A percentile compares a stretch with the other conserved stretches of the same genome.
Evolutionary conservation across 2,329 filamentous ascomycete species (phyloP).

Genomic region (Aspergillus costaricaensis): DNA sequence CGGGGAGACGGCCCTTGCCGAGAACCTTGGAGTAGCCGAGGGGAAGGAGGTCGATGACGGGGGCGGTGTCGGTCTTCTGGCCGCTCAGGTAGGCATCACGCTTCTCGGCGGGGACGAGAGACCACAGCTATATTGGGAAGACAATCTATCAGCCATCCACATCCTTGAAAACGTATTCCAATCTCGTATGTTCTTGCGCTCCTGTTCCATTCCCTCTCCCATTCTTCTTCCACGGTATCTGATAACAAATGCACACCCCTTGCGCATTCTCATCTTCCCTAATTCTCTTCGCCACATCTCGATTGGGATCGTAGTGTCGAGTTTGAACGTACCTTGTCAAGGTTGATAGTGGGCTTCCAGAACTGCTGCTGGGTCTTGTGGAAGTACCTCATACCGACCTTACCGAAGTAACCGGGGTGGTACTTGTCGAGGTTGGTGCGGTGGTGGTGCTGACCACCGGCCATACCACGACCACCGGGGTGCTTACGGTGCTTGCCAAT

Average conservation of each 20-base stretch:
- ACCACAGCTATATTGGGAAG: constrained; percentile 71
- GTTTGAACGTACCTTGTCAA: constrained; percentile 80
- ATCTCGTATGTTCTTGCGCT: constrained; percentile 3
- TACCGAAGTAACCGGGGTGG: constrained; percentile 99
- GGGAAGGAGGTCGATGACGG: constrained; percentile 95
- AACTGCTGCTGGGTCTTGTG: constrained; percentile 94
- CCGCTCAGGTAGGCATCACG: constrained; percentile 84
- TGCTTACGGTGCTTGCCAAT: constrained; percentile 98
- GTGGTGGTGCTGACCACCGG: constrained; percentile 99
- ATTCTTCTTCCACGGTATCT: not conserved
- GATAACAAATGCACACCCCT: not conserved
- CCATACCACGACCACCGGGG: constrained; percentile 77
- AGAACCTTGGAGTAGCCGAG: constrained; percentile 99
- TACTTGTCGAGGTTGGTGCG: constrained; percentile 90
- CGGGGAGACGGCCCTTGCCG: constrained; percentile 94
- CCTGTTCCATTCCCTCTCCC: not conserved
- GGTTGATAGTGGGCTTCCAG: constrained; percentile 99
- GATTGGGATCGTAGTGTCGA: constrained; percentile 9
- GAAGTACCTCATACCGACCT: constrained; percentile 95
- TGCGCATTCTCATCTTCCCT: not conserved
- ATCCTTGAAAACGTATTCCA: not conserved
- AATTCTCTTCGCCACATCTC: constrained; percentile 6
- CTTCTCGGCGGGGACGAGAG: constrained; percentile 87
- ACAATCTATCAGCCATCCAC: constrained; percentile 21
- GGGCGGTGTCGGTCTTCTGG: constrained; percentile 86